A percentile compares a stretch with the other conserved stretches of the same genome.
Conservation (phyloP, 306 rosid species). For the Elaeagnus macrophylla region DNA sequence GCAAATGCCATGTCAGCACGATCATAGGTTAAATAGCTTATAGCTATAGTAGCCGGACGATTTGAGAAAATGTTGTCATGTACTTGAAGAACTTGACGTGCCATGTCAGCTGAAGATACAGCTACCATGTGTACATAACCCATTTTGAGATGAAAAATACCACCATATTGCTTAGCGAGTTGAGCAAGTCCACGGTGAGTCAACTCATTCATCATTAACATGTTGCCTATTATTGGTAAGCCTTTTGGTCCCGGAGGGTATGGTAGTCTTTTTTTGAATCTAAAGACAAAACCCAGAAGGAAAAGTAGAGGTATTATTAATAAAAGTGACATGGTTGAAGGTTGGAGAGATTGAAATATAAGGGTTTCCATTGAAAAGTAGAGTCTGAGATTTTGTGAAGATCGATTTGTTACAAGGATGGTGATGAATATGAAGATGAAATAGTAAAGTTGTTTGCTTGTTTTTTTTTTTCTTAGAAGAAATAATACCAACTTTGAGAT, state of each 20-base stretch:
- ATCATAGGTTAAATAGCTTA: constrained; percentile 69
- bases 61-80: constrained; percentile 74
- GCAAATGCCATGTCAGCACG: constrained; percentile 96
- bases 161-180: constrained; percentile 58
- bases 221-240: constrained; percentile 67
- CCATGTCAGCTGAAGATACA: constrained; percentile 43
- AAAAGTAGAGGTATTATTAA: constrained; percentile 27
- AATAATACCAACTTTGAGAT: too few species aligned
- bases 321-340: constrained; percentile 13
- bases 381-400: too few species aligned
- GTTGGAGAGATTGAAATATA: constrained; percentile 24
- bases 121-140: constrained; percentile 73
- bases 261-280: constrained; percentile 22
- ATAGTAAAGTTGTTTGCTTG: too few species aligned
- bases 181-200: constrained; percentile 74
- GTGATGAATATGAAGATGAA: too few species aligned
- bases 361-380: constrained; percentile 26
- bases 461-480: too few species aligned
- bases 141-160: constrained; percentile 63
- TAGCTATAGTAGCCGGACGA: constrained; percentile 76
- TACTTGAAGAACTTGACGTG: constrained; percentile 70
- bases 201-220: constrained; percentile 63
- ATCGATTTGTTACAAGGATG: too few species aligned
- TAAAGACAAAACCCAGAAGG: constrained; percentile 10
- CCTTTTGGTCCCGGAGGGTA: constrained; percentile 87